Base-by-base conservation (phyloP, 2,329 filamentous ascomycete genomes). In the Fusarium xyrophilum region DNA sequence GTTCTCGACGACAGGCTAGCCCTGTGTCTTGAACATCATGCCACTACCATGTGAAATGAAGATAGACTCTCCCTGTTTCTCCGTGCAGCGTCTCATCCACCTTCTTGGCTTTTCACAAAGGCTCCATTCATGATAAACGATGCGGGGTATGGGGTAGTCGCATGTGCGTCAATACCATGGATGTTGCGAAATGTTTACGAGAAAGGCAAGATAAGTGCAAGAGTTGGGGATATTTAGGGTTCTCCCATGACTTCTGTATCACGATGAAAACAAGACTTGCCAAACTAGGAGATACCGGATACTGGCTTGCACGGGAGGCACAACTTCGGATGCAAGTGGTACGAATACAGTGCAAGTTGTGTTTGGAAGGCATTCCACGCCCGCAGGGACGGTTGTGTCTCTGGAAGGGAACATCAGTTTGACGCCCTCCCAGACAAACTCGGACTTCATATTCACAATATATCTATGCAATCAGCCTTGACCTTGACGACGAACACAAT, bases 221-320 rank as follows among this genome's bases (percentile, higher is more conserved):
- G 23, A 21, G 8, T 30, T 67, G 67, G 69, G 69, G 21, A 71
- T 50, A 56, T 60, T 63, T 69, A 69, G 69, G 69, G 48, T 54
- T 46, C 43, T 54, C 39, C 17, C 21, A 35, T 42, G 36, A 35
- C 51, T 25, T 35, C 33, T 38, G 40, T 47, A 39, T 43, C 58
- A 17, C 40, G 35, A 25, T 23, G 33, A 36, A 36, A 38, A 30
- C 30, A 5, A 23, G 9, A 23, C 17, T 53, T 63, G 27, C 54
- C n/a, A 36, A 6, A 43, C n/a, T 48, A 43, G 32, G 36, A 33
- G 27, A 58, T 53, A 15, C 43, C 47, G 55, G 42, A 25, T 40
- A 28, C 40, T 51, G 23, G 9, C 40, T 46, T 43, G 33, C 19
- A 15, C 5, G 9, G 36, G 56, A 68, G 35, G 54, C 38, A 25